Conservation (phyloP, 2,329 filamentous ascomycete genomes). For the Pseudocercospora musae region DNA sequence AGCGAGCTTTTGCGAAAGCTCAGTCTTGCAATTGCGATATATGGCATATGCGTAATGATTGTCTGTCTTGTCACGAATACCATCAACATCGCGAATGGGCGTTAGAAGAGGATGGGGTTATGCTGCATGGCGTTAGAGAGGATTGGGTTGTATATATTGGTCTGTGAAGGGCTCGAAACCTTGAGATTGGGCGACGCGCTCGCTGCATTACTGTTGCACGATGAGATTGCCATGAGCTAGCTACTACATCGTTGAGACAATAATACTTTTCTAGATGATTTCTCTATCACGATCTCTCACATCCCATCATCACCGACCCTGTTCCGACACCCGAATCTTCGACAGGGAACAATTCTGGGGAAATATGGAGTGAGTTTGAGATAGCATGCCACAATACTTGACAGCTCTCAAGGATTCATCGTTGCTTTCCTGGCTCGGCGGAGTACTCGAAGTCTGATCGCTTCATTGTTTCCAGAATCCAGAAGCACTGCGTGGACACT, state of each 20-base stretch:
- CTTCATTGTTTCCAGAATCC: too few relatives aligned
- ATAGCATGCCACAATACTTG: neutral
- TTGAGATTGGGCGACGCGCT: neutral
- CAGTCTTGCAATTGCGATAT: conserved; percentile 72
- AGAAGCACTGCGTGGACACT: neutral
- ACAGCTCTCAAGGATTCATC: neutral
- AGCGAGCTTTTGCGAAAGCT: conserved; percentile 64
- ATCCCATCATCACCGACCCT: neutral
- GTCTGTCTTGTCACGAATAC: conserved; percentile 83
- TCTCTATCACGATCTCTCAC: neutral
- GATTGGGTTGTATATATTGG: neutral
- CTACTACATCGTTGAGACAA: neutral
- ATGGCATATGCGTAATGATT: conserved; percentile 84
- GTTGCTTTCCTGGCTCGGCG: neutral
- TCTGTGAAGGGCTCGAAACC: neutral
- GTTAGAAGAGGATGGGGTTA: conserved; percentile 3
- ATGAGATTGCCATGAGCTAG: neutral
- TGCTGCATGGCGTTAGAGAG: neutral
- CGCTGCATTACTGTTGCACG: neutral
- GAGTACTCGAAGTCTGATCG: neutral
- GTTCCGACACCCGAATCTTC: neutral
- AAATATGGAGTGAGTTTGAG: neutral
- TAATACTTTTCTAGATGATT: neutral
- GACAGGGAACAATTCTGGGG: neutral
- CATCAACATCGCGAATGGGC: conserved; percentile 56